Evolutionary conservation across 331 rosid genomes (phyloP).

Genomic region (Quercus phellos): DNA sequence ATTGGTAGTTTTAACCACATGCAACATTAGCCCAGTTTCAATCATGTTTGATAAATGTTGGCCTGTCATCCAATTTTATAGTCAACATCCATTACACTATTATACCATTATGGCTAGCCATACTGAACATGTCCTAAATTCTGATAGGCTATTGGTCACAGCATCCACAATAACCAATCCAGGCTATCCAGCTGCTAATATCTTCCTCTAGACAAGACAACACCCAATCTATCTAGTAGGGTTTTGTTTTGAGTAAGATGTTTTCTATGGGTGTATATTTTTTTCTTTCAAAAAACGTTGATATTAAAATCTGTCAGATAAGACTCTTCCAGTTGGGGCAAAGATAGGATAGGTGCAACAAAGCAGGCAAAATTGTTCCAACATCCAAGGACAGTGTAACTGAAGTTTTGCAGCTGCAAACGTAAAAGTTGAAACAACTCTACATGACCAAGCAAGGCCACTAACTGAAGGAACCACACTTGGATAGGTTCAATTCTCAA

Average conservation of each 20-base stretch:
- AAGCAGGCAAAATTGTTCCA: not conserved
- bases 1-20: not conserved
- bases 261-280: not conserved
- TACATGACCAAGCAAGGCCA: not conserved
- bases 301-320: not conserved
- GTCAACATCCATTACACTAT: not conserved
- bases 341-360: not conserved
- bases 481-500: not conserved
- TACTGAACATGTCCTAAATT: not conserved
- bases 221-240: too few species aligned
- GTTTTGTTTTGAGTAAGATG: not conserved
- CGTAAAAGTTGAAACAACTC: not conserved
- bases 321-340: not conserved
- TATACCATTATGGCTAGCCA: not conserved
- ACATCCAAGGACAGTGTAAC: not conserved
- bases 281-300: not conserved
- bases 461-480: not conserved
- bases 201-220: too few species aligned
- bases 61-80: too few species aligned
- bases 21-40: not conserved
- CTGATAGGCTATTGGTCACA: not conserved
- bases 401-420: not conserved
- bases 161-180: too few species aligned
- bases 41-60: not conserved
- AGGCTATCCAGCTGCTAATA: too few species aligned